Base-by-base conservation (phyloP, 2,329 filamentous ascomycete species). In the Clarireedia monteithiana region DNA sequence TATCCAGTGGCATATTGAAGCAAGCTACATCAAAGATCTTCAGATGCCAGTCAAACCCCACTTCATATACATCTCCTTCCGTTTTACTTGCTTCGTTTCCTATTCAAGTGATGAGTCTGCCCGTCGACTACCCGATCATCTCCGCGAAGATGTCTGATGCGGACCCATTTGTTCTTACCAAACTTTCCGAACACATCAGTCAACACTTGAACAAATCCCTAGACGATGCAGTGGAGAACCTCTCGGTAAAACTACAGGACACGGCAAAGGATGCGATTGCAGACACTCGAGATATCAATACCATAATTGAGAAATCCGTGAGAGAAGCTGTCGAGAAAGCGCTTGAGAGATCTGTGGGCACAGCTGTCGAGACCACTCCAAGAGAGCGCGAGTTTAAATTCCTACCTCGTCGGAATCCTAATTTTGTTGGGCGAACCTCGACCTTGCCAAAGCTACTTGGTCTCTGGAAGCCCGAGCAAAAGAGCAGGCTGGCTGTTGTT, bases 381-480 rank as follows among this genome's bases (percentile, higher is more conserved):
- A 38, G 23, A 24, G 24, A 54, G 34, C 24, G 48, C 12, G 36
- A 55, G 17, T 64, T 62, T 40, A 56, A 62, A 47, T 57, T 63
- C 4, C 60, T 60, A 26, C 56, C 62, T 48, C 24, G 53, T 10
- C 55, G 59, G 14, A 66, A 64, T 56, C 55, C 59, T 3, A 54
- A 62, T 34, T 66, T 66, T 50, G 56, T 63, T 54, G 64, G 64
- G 1, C 56, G 63, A 9, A 58, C 58, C 44, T 39, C 53, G 9
- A 53, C 55, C 17, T 46, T 66, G 4, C 57, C 55, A 9, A 59
- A 61, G 48, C 40, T 66, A 17, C 60, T 64, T 12, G 57, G 58
- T n/a, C 60, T 64, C 52, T 65, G 64, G 62, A 62, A 62, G 30
- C 62, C 63, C 15, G 57, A 58, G 14, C 48, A 55, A 15, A 63